Percentiles rank a stretch among this genome's conserved stretches.
Conservation (phyloP, 1,284 basidiomycete genomes). For the Takashimella koratensis region DNA sequence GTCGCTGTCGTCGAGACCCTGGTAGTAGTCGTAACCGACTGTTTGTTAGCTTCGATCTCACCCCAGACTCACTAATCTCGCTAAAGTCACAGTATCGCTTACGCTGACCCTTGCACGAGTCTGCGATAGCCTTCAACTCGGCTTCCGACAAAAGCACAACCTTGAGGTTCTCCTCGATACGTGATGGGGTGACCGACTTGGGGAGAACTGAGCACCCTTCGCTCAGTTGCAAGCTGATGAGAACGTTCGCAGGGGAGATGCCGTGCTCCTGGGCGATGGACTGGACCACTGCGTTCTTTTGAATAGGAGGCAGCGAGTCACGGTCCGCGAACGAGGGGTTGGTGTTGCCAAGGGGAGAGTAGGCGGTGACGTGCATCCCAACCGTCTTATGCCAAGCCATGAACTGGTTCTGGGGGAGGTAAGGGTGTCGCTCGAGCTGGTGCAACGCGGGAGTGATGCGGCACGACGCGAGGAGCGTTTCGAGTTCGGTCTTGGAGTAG, state of each 20-base stretch:
- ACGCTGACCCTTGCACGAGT: conserved; percentile 8
- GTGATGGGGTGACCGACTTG: conserved; percentile 55
- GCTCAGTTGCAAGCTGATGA: conserved; percentile 34
- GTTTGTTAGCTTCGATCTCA: not conserved
- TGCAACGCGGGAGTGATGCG: conserved; percentile 56
- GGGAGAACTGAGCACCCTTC: conserved; percentile 65
- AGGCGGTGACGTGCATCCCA: conserved; percentile 70
- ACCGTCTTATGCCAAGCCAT: conserved; percentile 51
- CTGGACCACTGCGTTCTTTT: conserved; percentile 50
- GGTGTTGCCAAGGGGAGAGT: conserved; percentile 71
- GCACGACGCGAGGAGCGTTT: conserved; percentile 9
- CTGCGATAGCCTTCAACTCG: conserved; percentile 8
- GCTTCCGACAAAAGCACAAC: conserved; percentile 4
- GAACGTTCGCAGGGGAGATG: conserved; percentile 56
- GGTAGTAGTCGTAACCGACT: conserved; percentile 19
- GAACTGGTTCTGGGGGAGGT: conserved; percentile 72
- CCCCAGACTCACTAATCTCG: conserved; percentile 10
- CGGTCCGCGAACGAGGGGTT: conserved; percentile 17
- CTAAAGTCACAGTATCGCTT: conserved; percentile 21
- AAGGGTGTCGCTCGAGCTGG: conserved; percentile 71
- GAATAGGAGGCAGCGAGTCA: conserved; percentile 16
- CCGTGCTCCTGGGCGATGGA: conserved; percentile 60
- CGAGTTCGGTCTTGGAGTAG: conserved; percentile 17
- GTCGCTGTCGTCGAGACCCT: conserved; percentile 12
- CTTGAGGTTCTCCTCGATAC: conserved; percentile 44